These are phyloP conservation scores for Mortierella polycephala DNA, from an alignment of 371 early-diverging fungal genomes.

Conservation along the genomic window DNA sequence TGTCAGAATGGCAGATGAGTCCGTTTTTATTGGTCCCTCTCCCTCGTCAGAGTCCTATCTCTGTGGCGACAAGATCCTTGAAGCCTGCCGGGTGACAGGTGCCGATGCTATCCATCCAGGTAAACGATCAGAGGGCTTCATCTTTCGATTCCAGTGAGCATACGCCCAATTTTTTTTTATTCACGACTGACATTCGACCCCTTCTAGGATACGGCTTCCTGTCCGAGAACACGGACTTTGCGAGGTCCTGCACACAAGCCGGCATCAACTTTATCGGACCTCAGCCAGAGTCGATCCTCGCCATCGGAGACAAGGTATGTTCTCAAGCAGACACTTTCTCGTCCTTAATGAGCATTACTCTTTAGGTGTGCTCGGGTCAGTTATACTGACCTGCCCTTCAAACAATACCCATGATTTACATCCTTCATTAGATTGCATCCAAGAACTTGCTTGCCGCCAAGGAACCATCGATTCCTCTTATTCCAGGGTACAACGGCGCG, in stretches of 20 bases:
- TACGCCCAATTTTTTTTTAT: background rate
- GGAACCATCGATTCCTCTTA: conserved; percentile 59
- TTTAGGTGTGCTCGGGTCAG: too few species aligned
- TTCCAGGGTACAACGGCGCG: conserved; percentile 77
- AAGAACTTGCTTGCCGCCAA: conserved; percentile 60
- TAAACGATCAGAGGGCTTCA: background rate
- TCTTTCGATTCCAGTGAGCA: background rate
- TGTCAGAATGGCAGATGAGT: conserved; percentile 88
- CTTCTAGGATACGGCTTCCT: conserved; percentile 83
- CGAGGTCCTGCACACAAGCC: conserved; percentile 64
- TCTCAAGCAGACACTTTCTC: background rate
- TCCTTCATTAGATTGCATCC: conserved; percentile 54
- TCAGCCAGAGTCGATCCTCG: conserved; percentile 77
- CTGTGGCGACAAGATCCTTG: conserved; percentile 70
- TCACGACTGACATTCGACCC: background rate
- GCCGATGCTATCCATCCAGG: conserved; percentile 87
- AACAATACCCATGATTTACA: background rate
- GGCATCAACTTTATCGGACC: conserved; percentile 85
- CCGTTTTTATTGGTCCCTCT: conserved; percentile 77
- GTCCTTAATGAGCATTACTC: too few species aligned
- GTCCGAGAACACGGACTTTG: conserved; percentile 87
- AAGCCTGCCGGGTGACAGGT: conserved; percentile 66
- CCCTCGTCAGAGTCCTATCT: conserved; percentile 80
- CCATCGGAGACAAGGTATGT: conserved; percentile 95
- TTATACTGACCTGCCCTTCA: too few species aligned